Evolutionary conservation across 129 eudicot genomes (phyloP).

Genomic region (Flaveria linearis): DNA sequence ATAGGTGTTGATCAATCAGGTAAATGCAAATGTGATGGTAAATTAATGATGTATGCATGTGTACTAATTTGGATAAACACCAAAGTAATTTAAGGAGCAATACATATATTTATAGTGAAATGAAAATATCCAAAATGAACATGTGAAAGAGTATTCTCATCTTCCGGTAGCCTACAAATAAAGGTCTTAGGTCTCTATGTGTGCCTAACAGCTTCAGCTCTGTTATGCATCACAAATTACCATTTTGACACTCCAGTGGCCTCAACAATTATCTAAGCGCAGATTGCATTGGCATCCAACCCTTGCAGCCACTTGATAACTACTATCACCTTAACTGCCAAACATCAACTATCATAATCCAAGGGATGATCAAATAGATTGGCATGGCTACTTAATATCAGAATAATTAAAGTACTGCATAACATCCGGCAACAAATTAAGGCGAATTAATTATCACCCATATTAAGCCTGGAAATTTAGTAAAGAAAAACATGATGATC

Average conservation of each 20-base stretch:
- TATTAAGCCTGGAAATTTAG: conserved; percentile 1
- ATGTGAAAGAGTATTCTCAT: neutral
- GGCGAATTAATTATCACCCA: neutral
- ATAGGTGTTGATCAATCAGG: neutral
- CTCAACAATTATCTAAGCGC: neutral
- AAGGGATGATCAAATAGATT: conserved; percentile 5
- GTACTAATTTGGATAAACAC: neutral
- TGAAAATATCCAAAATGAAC: neutral
- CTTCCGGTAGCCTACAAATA: conserved; percentile 12
- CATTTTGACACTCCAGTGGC: neutral
- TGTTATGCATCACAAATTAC: conserved; percentile 13
- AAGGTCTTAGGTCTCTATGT: neutral
- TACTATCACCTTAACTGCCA: neutral
- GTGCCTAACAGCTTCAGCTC: conserved; percentile 2
- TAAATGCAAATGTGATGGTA: neutral
- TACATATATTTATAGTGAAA: neutral
- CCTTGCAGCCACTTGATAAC: neutral
- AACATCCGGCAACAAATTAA: neutral
- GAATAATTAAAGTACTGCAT: conserved; percentile 3
- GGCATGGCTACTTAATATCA: conserved; percentile 11
- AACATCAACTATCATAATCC: neutral
- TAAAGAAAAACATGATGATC: neutral
- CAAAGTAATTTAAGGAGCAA: neutral
- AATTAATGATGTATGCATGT: neutral
- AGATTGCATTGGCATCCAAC: neutral